Evolutionary conservation across 371 early-diverging fungal genomes (phyloP), one percentile per base, ranked within the genome.

Genomic region (Syncephalastrum contaminatum): DNA sequence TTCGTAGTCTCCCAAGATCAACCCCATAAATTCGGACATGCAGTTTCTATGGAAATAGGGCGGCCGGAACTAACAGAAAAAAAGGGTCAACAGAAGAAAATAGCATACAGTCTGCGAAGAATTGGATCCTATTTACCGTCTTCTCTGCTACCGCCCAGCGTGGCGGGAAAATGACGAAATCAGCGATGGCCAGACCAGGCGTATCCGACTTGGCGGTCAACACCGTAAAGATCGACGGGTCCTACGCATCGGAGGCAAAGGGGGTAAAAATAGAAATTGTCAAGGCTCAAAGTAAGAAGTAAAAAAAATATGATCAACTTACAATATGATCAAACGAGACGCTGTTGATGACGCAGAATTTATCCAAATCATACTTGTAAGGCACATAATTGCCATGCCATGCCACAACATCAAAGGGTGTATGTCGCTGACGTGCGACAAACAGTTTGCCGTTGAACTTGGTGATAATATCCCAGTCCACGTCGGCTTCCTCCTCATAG

Each of bases 351-450:
- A 84, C 88, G 65, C 85, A 88, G 76, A 96, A 96, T 45, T 84
- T 75, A 41, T 82, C 83, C 48, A 97, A 81, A 70, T 95, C 84
- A 69, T 98, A 97, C 75, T 96, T 97, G 84, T 83, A 97, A 1
- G 98, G 98, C 4, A 88, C 92, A 70, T 96, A 97, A 80, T 97
- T 97, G 42, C 98, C 97, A 67, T 96, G 96, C 97, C 98, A 98
- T 4, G 96, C 97, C 25, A 97, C 97, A 0, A 97, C 96, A 70
- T 97, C 93, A 63, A 92, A 98, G 1, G 97, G 95, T 15, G 91
- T 88, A 67, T 96, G 95, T 36, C 78, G 60, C 77, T 92, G 94
- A 47, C 73, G 58, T 12, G 90, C 86, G 14, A 59, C 54, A 70
- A 93, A 95, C 25, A 94, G 64, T 53, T 83, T 72, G 22, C 93